Base-by-base conservation (phyloP, 495 filamentous ascomycete genomes). In the Clohesyomyces aquaticus region DNA sequence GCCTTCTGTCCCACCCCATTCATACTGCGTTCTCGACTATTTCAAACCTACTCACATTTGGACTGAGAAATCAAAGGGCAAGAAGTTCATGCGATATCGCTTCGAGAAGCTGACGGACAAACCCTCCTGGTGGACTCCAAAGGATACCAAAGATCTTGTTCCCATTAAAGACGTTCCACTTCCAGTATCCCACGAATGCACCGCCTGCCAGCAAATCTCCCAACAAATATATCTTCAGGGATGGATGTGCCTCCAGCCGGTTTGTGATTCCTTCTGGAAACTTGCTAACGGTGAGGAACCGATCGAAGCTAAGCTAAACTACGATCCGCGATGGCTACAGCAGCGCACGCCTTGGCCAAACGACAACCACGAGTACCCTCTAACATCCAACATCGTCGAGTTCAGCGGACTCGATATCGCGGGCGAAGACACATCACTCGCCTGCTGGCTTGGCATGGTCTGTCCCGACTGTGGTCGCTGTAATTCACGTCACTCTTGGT, bases 31-130 rank as follows among this genome's bases (percentile, higher is more conserved):
- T 0, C 80, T 93, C 47, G 89, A 75, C n/a, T 87, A 79, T 69
- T 95, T 93, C 70, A 83, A 86, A 27, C 75, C 91, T 18, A 89
- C 87, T 0, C 75, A 88, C 32, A 75, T 91, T 1, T 96, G 91
- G 91, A 76, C 70, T 16, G 91, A 96, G 67, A 81, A 77, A 48
- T 67, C 73, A 3, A 70, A 77, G 0, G 59, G 73, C 0, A 76
- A 80, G 18, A 79, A 71, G 0, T 72, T 80, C 0, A 80, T 81
- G 62, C 86, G 81, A 64, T 79, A 88, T 16, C 82, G 91, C 4
- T 81, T 93, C 23, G 85, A 96, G 73, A 92, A 93, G 65, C 71
- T 91, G 1, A 72, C 86, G 0, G 41, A 64, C 0, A 65, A 75
- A 19, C 77, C 78, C 28, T 88, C 89, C 43, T 96, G 91, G 91